Evolutionary conservation across 2,329 filamentous ascomycete genomes (phyloP), one percentile per base, ranked within the genome.

Genomic region (Fusarium bulbicola): DNA sequence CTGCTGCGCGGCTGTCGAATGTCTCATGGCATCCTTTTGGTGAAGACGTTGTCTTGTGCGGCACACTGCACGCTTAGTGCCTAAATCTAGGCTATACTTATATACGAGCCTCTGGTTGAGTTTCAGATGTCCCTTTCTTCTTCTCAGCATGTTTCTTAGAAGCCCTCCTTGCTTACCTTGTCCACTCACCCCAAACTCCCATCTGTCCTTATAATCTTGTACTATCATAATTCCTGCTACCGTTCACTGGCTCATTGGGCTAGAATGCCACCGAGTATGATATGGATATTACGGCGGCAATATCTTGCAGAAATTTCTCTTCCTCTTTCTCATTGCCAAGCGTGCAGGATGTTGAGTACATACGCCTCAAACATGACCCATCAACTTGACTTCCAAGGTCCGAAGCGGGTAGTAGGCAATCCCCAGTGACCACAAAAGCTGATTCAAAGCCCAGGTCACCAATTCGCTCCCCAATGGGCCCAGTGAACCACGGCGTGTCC

Each of bases 21-120:
- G 90, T 94, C 16, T 87, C 84, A 66, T 97, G 94, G 94, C 86
- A 90, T 59, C 92, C 93, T 39, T 87, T 97, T 68, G 95, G 93
- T 6, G 91, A 94, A 66, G 95, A 97, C 81, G 91, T 95, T 32
- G 92, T 97, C 3, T 86, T 97, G 70, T 96, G 93, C 79, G 94
- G 94, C 30, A 88, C 85, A 64, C 84, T 92, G 61, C 74, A 76
- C 58, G 50, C 66, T 40, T 79, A 74, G 74, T 70, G 65, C 49
- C 65, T 28, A 64, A 50, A 58, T 28, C 32, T 54, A 49, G 36
- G 39, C 36, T 63, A 61, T 72, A 74, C 58, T 34, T 74, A 74
- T 67, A 74, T 70, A 74, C 60, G 34, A 28, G 40, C 46, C 40
- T 50, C 28, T 52, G 18, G 37, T 37, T 59, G 26, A 28, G 11